These are phyloP conservation scores for Penicillium sp. DNA, from an alignment of 2,329 filamentous ascomycete genomes.

Conservation along the genomic window DNA sequence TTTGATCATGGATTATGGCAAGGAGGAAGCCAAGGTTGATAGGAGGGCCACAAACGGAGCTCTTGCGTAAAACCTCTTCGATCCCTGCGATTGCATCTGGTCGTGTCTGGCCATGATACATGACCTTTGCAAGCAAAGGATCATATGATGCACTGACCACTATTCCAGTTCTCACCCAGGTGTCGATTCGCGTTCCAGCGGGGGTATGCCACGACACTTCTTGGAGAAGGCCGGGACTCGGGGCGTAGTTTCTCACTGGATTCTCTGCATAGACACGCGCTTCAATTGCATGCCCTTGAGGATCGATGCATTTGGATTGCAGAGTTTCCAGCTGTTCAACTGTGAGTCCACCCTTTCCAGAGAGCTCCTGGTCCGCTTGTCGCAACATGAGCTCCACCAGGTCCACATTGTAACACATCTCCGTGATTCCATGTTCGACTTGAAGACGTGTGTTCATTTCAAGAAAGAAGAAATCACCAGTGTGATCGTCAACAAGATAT, in stretches of 20 bases:
- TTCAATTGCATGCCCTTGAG: slow-evolving; percentile 51
- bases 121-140: slow-evolving; percentile 59
- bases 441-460: slow-evolving; percentile 62
- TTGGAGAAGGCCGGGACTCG: slow-evolving; percentile 60
- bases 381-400: slow-evolving; percentile 57
- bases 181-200: slow-evolving; percentile 48
- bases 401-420: slow-evolving; percentile 56
- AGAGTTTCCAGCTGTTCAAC: background rate
- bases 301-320: background rate
- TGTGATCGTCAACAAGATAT: slow-evolving; percentile 83
- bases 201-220: slow-evolving; percentile 56
- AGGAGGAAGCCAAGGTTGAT: slow-evolving; percentile 59
- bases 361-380: slow-evolving; percentile 49
- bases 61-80: background rate
- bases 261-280: slow-evolving; percentile 59
- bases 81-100: background rate
- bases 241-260: slow-evolving; percentile 58
- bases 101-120: slow-evolving; percentile 46
- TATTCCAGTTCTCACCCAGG: slow-evolving; percentile 48
- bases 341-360: background rate
- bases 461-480: slow-evolving; percentile 70
- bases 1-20: background rate
- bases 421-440: slow-evolving; percentile 60
- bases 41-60: slow-evolving; percentile 53
- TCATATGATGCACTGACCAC: slow-evolving; percentile 56